Percentiles rank a stretch among this genome's conserved stretches.
Evolutionary conservation across 768 basidiomycete genomes (phyloP).

Genomic region (Collybia nuda): DNA sequence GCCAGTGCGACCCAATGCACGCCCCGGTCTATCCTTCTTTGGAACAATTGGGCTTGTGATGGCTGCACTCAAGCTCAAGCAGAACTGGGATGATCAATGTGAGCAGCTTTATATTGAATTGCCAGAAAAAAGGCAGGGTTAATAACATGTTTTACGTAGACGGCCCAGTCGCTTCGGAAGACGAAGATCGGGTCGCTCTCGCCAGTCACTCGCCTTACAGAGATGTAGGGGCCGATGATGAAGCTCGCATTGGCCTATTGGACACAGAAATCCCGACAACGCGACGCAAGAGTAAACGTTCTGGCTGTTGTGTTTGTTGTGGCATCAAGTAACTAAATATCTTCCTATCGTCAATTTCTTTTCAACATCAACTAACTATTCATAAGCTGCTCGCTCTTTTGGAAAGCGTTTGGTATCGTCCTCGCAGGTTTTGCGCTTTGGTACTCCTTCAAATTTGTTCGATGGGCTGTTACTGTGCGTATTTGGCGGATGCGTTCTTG

Average conservation of each 20-base stretch:
- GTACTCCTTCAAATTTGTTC: slow-evolving; percentile 40
- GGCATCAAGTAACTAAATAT: slow-evolving; percentile 16
- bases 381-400: slow-evolving; percentile 50
- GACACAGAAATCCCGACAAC: slow-evolving; percentile 26
- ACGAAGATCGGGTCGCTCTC: slow-evolving; percentile 36
- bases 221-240: slow-evolving; percentile 22
- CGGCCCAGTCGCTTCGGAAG: slow-evolving; percentile 38
- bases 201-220: slow-evolving; percentile 16
- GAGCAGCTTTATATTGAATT: slow-evolving; percentile 19
- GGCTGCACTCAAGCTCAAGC: slow-evolving; percentile 47
- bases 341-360: neutral
- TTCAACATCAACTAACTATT: neutral
- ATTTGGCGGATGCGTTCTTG: neutral
- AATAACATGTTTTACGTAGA: slow-evolving; percentile 26
- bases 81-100: slow-evolving; percentile 44
- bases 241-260: slow-evolving; percentile 29
- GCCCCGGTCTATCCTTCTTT: slow-evolving; percentile 32
- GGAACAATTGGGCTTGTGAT: slow-evolving; percentile 43
- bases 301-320: slow-evolving; percentile 50
- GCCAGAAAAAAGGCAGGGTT: too few relatives aligned
- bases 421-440: slow-evolving; percentile 36
- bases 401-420: slow-evolving; percentile 57
- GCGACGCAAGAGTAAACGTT: slow-evolving; percentile 29
- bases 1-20: slow-evolving; percentile 10
- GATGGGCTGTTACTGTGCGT: slow-evolving; percentile 49